A percentile compares a stretch with the other conserved stretches of the same genome.
Evolutionary conservation across 2,329 filamentous ascomycete species (phyloP).

Genomic region (Graphilbum fragrans): DNA sequence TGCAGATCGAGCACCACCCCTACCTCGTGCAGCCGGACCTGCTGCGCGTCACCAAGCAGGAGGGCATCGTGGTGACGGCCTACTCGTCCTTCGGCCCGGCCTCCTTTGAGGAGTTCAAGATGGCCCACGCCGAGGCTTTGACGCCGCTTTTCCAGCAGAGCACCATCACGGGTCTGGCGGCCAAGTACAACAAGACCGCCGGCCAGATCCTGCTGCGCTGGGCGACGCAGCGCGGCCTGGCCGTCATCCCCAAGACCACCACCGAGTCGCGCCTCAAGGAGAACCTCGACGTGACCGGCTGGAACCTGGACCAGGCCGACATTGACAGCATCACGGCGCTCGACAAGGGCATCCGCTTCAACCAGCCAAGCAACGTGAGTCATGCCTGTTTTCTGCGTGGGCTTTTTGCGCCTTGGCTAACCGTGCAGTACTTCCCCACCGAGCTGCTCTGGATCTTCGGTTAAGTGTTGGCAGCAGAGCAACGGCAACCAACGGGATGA

Average conservation of each 20-base stretch:
- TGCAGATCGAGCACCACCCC: slow-evolving; percentile 86
- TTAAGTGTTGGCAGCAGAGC: slow-evolving; percentile 18
- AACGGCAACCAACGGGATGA: no score
- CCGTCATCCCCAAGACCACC: slow-evolving; percentile 64
- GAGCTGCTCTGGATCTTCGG: slow-evolving; percentile 46
- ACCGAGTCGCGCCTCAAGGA: slow-evolving; percentile 33
- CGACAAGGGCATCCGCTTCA: slow-evolving; percentile 45
- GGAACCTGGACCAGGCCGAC: slow-evolving; percentile 41
- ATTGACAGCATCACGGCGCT: slow-evolving; percentile 42
- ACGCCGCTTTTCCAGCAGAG: slow-evolving; percentile 55
- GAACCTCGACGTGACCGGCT: slow-evolving; percentile 45
- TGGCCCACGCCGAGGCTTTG: slow-evolving; percentile 49
- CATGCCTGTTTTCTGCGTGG: background rate
- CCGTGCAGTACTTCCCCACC: slow-evolving; percentile 39
- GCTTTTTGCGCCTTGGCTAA: background rate
- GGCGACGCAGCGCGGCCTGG: slow-evolving; percentile 71
- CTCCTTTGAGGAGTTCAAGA: slow-evolving; percentile 65
- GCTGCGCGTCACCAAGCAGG: slow-evolving; percentile 53
- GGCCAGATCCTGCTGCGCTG: slow-evolving; percentile 78
- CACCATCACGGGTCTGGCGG: slow-evolving; percentile 51
- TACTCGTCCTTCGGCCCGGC: slow-evolving; percentile 78
- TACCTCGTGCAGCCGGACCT: slow-evolving; percentile 69
- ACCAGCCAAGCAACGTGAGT: slow-evolving; percentile 32
- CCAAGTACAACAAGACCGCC: slow-evolving; percentile 59
- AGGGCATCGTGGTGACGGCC: slow-evolving; percentile 65